Evolutionary conservation across 1,284 basidiomycete species (phyloP), one percentile per base, ranked within the genome.

Genomic region (Takashimella tepidaria): DNA sequence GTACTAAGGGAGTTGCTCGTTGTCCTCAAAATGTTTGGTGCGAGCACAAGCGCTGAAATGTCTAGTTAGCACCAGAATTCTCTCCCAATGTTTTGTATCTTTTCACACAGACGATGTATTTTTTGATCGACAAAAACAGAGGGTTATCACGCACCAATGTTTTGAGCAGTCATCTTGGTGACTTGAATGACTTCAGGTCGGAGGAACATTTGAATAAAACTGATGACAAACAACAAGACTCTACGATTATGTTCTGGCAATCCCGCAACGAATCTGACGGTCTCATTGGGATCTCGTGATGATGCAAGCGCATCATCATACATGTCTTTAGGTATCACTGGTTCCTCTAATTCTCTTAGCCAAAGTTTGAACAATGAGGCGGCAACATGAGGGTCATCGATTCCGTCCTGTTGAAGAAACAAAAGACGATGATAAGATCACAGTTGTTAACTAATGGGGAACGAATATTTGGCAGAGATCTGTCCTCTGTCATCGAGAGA

Each of bases 321-420:
- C 37, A 71, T 47, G 8, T 60, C 49, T 54, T 86, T 82, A 3
- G 92, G 92, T 20, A 96, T 82, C 45, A 95, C 80, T 11, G 92
- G 92, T 61, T 92, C 87, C 64, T 85, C 83, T 16, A 95, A 82
- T 72, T 96, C 92, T 45, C 92, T 82, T 12, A 95, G 79, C 90
- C 90, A 96, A 6, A 93, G 80, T 76, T 96, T 95, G 75, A 93
- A 81, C 45, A 92, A 78, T 2, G 87, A 89, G 4, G 89, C 89
- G 1, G 89, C 84, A 46, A 92, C 86, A 63, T 92, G 86, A 1
- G 89, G 88, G 68, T 93, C 90, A 59, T 89, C 87, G 48, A 92
- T 83, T 25, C 85, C 76, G 26, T 58, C 64, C 58, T 72, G 53
- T n/a, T 37, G 31, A 16, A 16, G 31, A 37, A 37, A n/a, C n/a